These are phyloP conservation scores for Lactarius deliciosus DNA, from an alignment of 768 basidiomycete species.

Conservation along the genomic window DNA sequence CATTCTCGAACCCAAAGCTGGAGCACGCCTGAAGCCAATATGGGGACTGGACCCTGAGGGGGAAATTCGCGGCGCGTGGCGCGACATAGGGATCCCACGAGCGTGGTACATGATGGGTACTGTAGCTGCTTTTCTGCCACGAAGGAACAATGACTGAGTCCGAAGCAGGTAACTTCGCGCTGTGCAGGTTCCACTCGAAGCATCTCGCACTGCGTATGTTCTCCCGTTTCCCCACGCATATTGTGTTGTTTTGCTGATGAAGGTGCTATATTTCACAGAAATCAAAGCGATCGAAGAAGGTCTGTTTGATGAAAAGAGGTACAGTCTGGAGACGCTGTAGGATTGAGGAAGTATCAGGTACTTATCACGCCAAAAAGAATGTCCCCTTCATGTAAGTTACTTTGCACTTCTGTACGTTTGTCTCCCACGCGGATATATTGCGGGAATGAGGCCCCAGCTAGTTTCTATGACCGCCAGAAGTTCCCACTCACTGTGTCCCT, in stretches of 20 bases:
- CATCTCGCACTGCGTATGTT: slow-evolving; percentile 63
- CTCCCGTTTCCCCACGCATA: not conserved
- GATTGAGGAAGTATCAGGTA: not conserved
- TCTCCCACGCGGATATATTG: slow-evolving; percentile 5
- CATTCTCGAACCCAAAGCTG: slow-evolving; percentile 50
- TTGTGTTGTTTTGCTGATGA: not conserved
- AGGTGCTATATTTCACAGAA: slow-evolving; percentile 41
- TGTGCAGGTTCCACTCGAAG: slow-evolving; percentile 67
- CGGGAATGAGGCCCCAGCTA: not conserved
- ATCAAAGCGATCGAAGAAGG: slow-evolving; percentile 67
- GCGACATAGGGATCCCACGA: slow-evolving; percentile 51
- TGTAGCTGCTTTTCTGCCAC: slow-evolving; percentile 5
- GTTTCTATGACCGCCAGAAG: not conserved
- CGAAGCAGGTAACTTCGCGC: slow-evolving; percentile 52
- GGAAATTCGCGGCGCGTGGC: slow-evolving; percentile 52
- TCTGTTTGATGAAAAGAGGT: slow-evolving; percentile 38
- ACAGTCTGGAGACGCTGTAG: slow-evolving; percentile 27
- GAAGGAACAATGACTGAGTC: not conserved
- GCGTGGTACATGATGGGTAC: slow-evolving; percentile 62
- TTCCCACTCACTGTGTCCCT: not conserved
- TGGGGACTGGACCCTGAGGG: slow-evolving; percentile 70
- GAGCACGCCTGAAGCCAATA: slow-evolving; percentile 48
- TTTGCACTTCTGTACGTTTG: not conserved
- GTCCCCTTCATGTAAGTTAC: not conserved
- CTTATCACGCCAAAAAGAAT: not conserved